Evolutionary conservation across 75 land plant species (phyloP), one percentile per base, ranked within the genome.

Genomic region (Chamaecyparis obtusa): DNA sequence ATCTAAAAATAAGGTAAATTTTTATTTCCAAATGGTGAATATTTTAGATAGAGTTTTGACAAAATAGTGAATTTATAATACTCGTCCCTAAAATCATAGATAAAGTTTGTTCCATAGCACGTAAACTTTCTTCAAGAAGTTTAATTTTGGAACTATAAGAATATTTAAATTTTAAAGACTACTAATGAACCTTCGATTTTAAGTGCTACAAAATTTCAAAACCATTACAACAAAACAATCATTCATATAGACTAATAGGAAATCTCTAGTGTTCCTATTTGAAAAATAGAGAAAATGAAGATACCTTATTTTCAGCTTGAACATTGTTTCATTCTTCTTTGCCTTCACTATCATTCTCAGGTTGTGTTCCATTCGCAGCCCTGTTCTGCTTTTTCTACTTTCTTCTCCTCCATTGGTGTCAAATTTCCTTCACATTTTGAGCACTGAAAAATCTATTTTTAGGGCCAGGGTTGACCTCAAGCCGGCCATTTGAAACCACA

Each of bases 351-450:
- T 82, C 90, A 27, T 89, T 91, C 7, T 89, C 90, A 27, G 88
- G 88, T 4, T 83, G 91, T 75, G 41, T 74, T 14, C 35, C 88
- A 51, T 57, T 83, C 10, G 88, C 24, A 14, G 78, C 79, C 24
- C 86, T 87, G 85, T 89, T 93, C 87, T 86, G 86, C 69, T 98
- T 98, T 96, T 98, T 98, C 98, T 96, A 95, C 90, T 93, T 98
- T 85, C 98, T 90, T 79, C 98, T 85, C 60, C 97, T 90, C 30
- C 97, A 91, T 19, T 97, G 95, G 67, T 94, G 91, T 88, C 96
- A 97, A 51, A 83, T 94, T 87, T 98, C 97, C 84, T 86, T 85
- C 19, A 89, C 89, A 83, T 93, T 96, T 88, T 92, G 92, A 77
- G 44, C 76, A 5, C 44, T 55, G 44, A 76, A 88, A 48, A 64